Evolutionary conservation across 2,329 filamentous ascomycete species (phyloP).

Genomic region (Septoria petroselini): DNA sequence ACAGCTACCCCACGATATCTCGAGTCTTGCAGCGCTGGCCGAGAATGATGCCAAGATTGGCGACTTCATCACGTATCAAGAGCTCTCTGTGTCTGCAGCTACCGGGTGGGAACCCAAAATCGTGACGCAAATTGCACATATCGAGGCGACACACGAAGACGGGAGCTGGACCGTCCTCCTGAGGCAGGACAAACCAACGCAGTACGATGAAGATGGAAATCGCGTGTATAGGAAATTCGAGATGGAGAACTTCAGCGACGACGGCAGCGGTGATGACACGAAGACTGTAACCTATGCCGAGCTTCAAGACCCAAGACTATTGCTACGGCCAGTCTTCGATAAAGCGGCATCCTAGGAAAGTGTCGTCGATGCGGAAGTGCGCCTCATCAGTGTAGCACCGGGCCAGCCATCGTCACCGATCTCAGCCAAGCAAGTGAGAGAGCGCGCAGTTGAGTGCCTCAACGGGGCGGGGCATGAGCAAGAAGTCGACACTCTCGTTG

Average conservation of each 20-base stretch:
- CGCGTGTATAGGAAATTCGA: constrained; percentile 77
- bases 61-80: constrained; percentile 68
- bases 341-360: constrained; percentile 2
- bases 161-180: constrained; percentile 53
- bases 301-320: constrained; percentile 7
- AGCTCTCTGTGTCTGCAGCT: constrained; percentile 58
- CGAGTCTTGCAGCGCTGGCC: constrained; percentile 52
- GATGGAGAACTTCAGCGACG: constrained; percentile 57
- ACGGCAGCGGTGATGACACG: constrained; percentile 46
- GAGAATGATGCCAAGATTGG: constrained; percentile 53
- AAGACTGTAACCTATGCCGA: constrained; percentile 2
- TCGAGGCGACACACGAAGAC: constrained; percentile 57
- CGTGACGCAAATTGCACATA: constrained; percentile 60
- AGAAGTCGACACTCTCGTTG: too few species aligned
- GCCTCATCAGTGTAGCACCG: neutral
- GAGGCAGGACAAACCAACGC: constrained; percentile 57
- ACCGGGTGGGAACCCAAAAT: constrained; percentile 66
- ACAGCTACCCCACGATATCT: constrained; percentile 29
- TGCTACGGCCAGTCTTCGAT: constrained; percentile 7
- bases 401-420: neutral
- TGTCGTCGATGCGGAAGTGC: neutral
- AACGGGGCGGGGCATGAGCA: too few species aligned
- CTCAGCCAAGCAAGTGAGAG: neutral
- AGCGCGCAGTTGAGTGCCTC: too few species aligned
- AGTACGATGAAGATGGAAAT: constrained; percentile 67